phyloP scores from a whole-genome alignment of 306 rosid species.

The Begonia peltatifolia region DNA sequence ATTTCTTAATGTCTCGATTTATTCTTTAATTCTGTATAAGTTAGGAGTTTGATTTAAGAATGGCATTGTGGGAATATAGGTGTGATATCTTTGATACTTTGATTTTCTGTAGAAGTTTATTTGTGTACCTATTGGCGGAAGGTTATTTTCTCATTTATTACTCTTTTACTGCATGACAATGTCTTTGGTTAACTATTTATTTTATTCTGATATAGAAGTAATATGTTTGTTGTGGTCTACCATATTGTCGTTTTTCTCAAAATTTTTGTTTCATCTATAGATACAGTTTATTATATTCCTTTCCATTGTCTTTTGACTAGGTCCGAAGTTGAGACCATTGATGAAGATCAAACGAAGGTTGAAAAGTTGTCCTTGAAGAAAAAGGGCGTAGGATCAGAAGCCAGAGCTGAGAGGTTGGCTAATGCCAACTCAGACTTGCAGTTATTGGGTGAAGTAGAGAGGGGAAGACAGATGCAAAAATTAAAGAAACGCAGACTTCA shows the following conservation, averaged over 20 bases:
- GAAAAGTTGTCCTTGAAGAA: slow-evolving; percentile 68
- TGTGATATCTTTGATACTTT: no score
- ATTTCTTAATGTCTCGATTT: no score
- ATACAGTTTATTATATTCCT: neutral
- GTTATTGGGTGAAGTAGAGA: slow-evolving; percentile 57
- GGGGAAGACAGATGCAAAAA: slow-evolving; percentile 77
- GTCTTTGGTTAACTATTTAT: neutral
- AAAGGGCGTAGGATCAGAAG: slow-evolving; percentile 81
- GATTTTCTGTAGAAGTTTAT: no score
- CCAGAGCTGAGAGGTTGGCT: slow-evolving; percentile 62
- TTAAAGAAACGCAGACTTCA: slow-evolving; percentile 75
- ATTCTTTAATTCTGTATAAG: no score
- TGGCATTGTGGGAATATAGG: no score
- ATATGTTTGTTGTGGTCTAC: neutral
- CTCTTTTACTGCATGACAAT: neutral
- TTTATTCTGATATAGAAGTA: neutral
- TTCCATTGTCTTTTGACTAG: slow-evolving; percentile 22
- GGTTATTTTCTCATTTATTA: neutral
- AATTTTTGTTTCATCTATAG: neutral
- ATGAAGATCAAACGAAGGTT: slow-evolving; percentile 44
- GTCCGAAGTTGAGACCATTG: slow-evolving; percentile 24
- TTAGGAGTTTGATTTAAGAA: no score
- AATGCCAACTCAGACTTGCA: slow-evolving; percentile 73
- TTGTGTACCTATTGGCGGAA: no score
- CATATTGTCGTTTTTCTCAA: neutral